These are phyloP conservation scores for Macaranga tanarius DNA, from an alignment of 441 rosid genomes.

Conservation along the genomic window DNA sequence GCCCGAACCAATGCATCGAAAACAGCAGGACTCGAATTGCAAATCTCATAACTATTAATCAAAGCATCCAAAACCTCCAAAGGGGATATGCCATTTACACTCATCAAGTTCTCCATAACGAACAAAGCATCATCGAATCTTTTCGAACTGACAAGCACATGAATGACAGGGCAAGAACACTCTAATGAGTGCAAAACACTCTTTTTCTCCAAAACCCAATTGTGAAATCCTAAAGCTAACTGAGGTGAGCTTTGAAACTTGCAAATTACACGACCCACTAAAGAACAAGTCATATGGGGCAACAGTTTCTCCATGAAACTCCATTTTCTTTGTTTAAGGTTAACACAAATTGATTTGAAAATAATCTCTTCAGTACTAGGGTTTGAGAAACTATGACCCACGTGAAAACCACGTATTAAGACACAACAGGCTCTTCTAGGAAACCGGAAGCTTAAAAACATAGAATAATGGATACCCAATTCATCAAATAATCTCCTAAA, in stretches of 20 bases:
- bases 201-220: slow-evolving; percentile 40
- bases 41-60: slow-evolving; percentile 38
- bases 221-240: slow-evolving; percentile 59
- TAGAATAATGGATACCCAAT: slow-evolving; percentile 27
- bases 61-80: slow-evolving; percentile 50
- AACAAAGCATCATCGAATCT: slow-evolving; percentile 49
- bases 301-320: slow-evolving; percentile 44
- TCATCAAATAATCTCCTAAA: slow-evolving; percentile 24
- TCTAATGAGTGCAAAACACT: slow-evolving; percentile 32
- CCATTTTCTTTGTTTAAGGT: slow-evolving; percentile 65
- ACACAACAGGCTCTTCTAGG: slow-evolving; percentile 30
- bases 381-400: slow-evolving; percentile 38
- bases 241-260: slow-evolving; percentile 54
- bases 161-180: slow-evolving; percentile 49
- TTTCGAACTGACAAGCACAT: slow-evolving; percentile 45
- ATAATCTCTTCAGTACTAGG: slow-evolving; percentile 47
- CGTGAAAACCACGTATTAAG: slow-evolving; percentile 44
- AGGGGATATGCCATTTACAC: slow-evolving; percentile 37
- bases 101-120: slow-evolving; percentile 46
- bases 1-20: slow-evolving; percentile 75
- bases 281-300: slow-evolving; percentile 39
- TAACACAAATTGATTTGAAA: slow-evolving; percentile 51
- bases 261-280: slow-evolving; percentile 48
- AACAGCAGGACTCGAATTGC: slow-evolving; percentile 65
- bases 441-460: slow-evolving; percentile 36